Evolutionary conservation across 345 rosid species (phyloP).

Genomic region (Brassica carinata): DNA sequence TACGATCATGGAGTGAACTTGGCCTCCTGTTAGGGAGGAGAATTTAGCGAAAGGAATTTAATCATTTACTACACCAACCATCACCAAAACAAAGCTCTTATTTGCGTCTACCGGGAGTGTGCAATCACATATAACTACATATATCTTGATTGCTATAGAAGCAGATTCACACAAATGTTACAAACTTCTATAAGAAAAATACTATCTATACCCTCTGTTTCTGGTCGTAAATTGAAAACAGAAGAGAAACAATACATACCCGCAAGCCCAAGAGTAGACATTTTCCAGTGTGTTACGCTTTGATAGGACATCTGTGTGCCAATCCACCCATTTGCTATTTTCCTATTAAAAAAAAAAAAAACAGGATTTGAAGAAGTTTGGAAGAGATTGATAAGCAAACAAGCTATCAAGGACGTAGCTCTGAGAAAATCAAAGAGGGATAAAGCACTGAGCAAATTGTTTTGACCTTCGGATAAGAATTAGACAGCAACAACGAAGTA

Average conservation of each 20-base stretch:
- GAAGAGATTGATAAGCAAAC: conserved; percentile 11
- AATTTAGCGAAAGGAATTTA: conserved; percentile 9
- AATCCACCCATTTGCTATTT: conserved; percentile 70
- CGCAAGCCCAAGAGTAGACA: conserved; percentile 86
- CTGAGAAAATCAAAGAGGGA: conserved; percentile 4
- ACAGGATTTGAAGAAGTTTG: not conserved
- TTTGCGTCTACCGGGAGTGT: not conserved
- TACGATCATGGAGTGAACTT: conserved; percentile 76
- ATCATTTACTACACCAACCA: conserved; percentile 15
- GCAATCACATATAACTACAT: conserved; percentile 22
- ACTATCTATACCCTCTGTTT: conserved; percentile 5
- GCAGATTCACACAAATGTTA: conserved; percentile 17
- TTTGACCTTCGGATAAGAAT: not conserved
- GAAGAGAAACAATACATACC: conserved; percentile 53
- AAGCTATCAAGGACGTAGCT: conserved; percentile 14
- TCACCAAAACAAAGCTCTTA: conserved; percentile 20
- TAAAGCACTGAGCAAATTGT: not conserved
- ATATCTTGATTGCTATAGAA: conserved; percentile 9
- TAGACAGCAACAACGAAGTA: not conserved
- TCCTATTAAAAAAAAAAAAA: conserved; percentile 49
- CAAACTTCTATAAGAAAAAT: not conserved
- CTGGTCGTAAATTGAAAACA: conserved; percentile 5
- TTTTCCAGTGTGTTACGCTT: conserved; percentile 85
- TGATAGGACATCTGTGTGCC: conserved; percentile 69
- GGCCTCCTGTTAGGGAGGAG: conserved; percentile 71